Conservation (phyloP, 768 basidiomycete genomes). For the Termitomyces eurrhizus region DNA sequence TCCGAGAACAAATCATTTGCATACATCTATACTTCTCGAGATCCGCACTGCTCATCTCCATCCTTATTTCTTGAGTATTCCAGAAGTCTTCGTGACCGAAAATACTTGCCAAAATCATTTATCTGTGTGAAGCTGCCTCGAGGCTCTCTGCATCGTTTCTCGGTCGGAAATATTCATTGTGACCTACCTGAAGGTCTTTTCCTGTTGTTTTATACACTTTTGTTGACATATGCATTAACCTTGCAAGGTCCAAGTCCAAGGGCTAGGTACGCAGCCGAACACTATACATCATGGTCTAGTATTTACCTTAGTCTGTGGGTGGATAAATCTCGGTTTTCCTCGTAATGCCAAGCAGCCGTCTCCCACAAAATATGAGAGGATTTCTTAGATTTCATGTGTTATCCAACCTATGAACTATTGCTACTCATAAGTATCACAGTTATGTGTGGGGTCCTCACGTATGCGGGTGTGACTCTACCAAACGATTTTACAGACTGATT, state of each 20-base stretch:
- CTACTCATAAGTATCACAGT: neutral
- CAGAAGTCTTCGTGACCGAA: neutral
- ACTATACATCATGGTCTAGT: neutral
- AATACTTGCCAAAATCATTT: neutral
- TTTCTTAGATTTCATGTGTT: neutral
- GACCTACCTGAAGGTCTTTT: neutral
- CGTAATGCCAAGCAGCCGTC: neutral
- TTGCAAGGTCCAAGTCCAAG: neutral
- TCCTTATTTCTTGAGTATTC: neutral
- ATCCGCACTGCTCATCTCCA: neutral
- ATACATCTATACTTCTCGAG: neutral
- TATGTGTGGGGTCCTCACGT: too few species aligned
- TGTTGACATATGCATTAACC: neutral
- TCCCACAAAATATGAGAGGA: neutral
- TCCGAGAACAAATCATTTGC: neutral
- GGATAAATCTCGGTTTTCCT: slow-evolving; percentile 19
- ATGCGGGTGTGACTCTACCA: neutral
- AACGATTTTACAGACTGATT: neutral
- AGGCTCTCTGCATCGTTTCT: too few species aligned
- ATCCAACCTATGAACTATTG: neutral
- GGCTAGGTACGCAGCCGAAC: neutral
- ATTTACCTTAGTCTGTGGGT: neutral
- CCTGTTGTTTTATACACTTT: neutral
- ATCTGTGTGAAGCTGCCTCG: neutral
- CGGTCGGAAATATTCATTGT: neutral